Percentiles rank a stretch among this genome's conserved stretches.
Conservation (phyloP, 768 basidiomycete species). For the Roridomyces roridus region DNA sequence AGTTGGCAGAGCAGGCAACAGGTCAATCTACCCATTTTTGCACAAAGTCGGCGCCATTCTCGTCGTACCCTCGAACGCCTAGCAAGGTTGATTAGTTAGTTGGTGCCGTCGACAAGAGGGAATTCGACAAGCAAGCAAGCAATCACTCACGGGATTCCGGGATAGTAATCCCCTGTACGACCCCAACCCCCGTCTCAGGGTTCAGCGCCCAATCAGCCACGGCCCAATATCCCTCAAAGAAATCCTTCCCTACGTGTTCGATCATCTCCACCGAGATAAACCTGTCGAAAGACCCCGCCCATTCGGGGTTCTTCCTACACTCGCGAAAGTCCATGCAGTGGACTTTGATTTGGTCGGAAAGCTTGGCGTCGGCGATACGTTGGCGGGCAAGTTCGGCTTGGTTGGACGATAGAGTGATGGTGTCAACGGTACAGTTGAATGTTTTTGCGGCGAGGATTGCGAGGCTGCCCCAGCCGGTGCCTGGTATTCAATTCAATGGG, state of each 20-base stretch:
- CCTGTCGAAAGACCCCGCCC: constrained; percentile 57
- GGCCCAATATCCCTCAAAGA: constrained; percentile 53
- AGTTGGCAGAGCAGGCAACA: background rate
- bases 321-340: constrained; percentile 61
- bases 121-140: too few species aligned
- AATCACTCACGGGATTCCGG: constrained; percentile 49
- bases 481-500: constrained; percentile 19
- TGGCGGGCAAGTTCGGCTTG: constrained; percentile 52
- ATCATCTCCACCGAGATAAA: constrained; percentile 68
- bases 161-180: constrained; percentile 61
- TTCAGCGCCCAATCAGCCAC: constrained; percentile 57
- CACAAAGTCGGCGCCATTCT: constrained; percentile 54
- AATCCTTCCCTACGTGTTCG: constrained; percentile 60
- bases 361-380: constrained; percentile 45
- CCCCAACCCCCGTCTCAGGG: constrained; percentile 48
- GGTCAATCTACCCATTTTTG: constrained; percentile 50
- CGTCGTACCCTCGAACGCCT: constrained; percentile 40
- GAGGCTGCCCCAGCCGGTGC: constrained; percentile 60
- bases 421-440: constrained; percentile 54
- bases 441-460: constrained; percentile 51
- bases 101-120: too few species aligned
- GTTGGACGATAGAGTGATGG: constrained; percentile 57
- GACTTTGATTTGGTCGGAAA: constrained; percentile 48
- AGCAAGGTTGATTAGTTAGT: background rate
- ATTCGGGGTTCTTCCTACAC: constrained; percentile 43